Evolutionary conservation across 345 rosid species (phyloP), one percentile per base, ranked within the genome.

Genomic region (Aurinia saxatilis): DNA sequence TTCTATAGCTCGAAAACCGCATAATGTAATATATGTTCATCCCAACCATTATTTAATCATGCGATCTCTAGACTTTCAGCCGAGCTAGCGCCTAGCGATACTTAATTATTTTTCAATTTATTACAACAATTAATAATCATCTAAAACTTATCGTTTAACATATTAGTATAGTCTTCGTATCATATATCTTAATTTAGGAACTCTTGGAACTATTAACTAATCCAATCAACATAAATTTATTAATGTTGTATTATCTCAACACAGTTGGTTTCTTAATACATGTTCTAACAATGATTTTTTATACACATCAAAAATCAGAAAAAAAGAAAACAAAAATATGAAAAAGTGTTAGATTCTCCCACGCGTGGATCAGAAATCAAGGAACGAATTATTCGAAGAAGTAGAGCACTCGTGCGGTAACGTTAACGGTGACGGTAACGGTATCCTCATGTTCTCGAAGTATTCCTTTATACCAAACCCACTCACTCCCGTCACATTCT

Each of bases 361-460:
- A 54, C 74, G 50, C 78, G 68, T 65, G 80, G 54, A 42, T 75
- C 75, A 82, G 70, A 70, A 84, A 68, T 76, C 87, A 30, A 67
- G 31, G 31, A 84, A 76, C 27, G 83, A 66, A 52, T 63, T 63
- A 51, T 57, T 73, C 46, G 67, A n/a, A n/a, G n/a, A n/a, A n/a
- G n/a, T 60, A 41, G 74, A 57, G 17, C 61, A 68, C 54, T 57
- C 73, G 67, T 68, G 73, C 73, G 81, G 78, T 34, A 80, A 71
- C 16, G 66, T 78, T n/a, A 70, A 48, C 76, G 81, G 73, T 23
- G 1, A 71, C 16, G 66, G 78, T n/a, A 73, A 48, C 77, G 81
- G 73, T 36, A 54, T 61, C 15, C 60, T 74, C 65, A 70, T 37
- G 19, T 57, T 66, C 60, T 60, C 66, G 58, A 82, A 82, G 53